phyloP scores from a whole-genome alignment of 768 basidiomycete species.

The Zangia roseola region DNA sequence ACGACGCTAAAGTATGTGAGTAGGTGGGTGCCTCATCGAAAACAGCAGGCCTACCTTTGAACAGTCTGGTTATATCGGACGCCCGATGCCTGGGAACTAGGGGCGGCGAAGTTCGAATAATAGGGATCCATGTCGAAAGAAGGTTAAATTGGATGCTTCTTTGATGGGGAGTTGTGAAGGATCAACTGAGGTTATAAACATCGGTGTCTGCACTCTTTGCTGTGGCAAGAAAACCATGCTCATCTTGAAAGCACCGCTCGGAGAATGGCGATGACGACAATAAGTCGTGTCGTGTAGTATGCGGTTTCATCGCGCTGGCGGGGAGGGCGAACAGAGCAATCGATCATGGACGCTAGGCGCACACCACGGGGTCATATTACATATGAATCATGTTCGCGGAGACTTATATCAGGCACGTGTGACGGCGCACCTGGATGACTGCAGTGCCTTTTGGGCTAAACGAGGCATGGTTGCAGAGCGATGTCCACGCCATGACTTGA shows the following conservation, averaged over 20 bases:
- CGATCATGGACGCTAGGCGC: conserved; percentile 17
- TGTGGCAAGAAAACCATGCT: conserved; percentile 17
- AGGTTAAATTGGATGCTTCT: conserved; percentile 15
- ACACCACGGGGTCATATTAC: conserved; percentile 28
- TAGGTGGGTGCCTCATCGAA: conserved; percentile 3
- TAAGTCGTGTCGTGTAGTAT: conserved; percentile 19
- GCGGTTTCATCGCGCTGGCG: conserved; percentile 22
- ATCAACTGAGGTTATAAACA: conserved; percentile 20
- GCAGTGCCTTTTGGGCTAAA: conserved; percentile 16
- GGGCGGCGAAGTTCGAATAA: conserved; percentile 7
- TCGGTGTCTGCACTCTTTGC: conserved; percentile 14
- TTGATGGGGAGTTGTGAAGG: conserved; percentile 20
- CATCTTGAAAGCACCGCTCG: conserved; percentile 22
- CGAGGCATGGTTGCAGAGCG: conserved; percentile 26
- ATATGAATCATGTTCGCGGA: conserved; percentile 26
- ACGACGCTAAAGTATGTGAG: conserved; percentile 15
- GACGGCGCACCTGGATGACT: conserved; percentile 20
- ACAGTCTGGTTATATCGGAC: neutral
- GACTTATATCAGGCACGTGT: conserved; percentile 20
- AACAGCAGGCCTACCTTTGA: conserved; percentile 15
- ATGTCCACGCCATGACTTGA: conserved; percentile 19
- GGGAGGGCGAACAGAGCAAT: conserved; percentile 21
- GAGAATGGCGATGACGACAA: conserved; percentile 25
- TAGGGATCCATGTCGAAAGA: conserved; percentile 18
- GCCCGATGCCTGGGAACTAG: conserved; percentile 1